Base-by-base conservation (phyloP, 805 yeast genomes). In the Zygoascus bituminiphila region DNA sequence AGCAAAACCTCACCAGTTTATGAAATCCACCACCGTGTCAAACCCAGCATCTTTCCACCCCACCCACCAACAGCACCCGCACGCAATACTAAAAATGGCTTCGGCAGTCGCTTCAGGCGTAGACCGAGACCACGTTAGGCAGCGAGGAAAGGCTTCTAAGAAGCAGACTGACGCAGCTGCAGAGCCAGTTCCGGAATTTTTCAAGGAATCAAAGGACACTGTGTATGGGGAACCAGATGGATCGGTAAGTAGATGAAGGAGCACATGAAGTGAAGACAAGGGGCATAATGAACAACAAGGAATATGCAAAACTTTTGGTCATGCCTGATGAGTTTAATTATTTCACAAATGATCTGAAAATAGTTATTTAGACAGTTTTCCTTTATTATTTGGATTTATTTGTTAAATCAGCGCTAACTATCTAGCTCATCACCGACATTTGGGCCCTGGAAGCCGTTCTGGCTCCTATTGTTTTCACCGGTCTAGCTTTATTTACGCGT, bases 401-500 rank as follows among this genome's bases (percentile, higher is more conserved):
- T 26, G 33, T 14, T 26, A 26, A 26, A 26, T 9, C 33, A n/a
- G n/a, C n/a, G n/a, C n/a, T n/a, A 10, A 10, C 39, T 12, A 36
- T 7, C 39, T 15, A 36, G 42, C 42, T 21, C 42, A 39, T 63
- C 31, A 47, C 60, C 51, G 59, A 57, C 35, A 50, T 51, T 51
- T 29, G 51, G 24, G 48, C 49, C 35, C 37, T 64, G 37, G 68
- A 64, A 58, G 44, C 54, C 25, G 51, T 80, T 31, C 76, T 88
- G 57, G 58, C 52, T 15, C 61, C 61, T 17, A 46, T 57, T 39
- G 22, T 57, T 21, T 57, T 57, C 52, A 57, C 61, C 9, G 51
- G 44, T 10, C 91, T 94, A 19, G 78, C 95, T 4, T 79, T 87
- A 54, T 75, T 61, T 47, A 58, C 67, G 22, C 61, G 70, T 17